Base-by-base conservation (phyloP, 192 early-diverging fungal species). In the Backusella macrospora region DNA sequence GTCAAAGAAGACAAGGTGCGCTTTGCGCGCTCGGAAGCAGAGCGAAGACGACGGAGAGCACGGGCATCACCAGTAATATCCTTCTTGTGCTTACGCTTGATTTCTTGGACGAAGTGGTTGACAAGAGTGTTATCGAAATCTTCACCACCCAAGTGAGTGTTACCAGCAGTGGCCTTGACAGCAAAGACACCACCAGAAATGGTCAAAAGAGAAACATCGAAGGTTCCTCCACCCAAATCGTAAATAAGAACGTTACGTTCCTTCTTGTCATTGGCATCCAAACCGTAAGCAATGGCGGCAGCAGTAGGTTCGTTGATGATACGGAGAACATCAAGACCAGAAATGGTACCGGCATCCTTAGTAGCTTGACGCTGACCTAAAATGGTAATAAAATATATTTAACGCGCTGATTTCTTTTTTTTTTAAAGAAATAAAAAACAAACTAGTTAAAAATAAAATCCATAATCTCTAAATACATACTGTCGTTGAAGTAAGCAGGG, bases 111-210 rank as follows among this genome's bases (percentile, higher is more conserved):
- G 49, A 97, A 97, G 94, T 95, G 93, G 81, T 91, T 90, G 82
- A 97, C 94, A 47, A 97, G 84, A 75, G 92, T 90, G 92, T 96
- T 94, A 86, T 98, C 97, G 83, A 98, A 98, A 86, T 98, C 97
- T 85, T 99, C 97, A 83, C 97, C 97, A 81, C 97, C 97, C 82
- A 97, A 86, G 75, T 96, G 95, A 63, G 97, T 97, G 89, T 99
- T 96, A 85, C 97, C 97, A 77, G 93, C 92, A 76, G 96, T 98
- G 52, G 97, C 90, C 77, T 95, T 85, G 64, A 99, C 96, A 77
- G 96, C 96, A 80, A 98, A 99, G 75, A 99, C 93, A 84, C 97
- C 96, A 80, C 96, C 93, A 73, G 95, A 94, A 69, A 98, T 96
- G 71, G 95, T 93, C 76, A 98, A 84, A 66, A 98, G 88, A 42